Base-by-base conservation (phyloP, 768 basidiomycete species). In the Psilocybe sp. region DNA sequence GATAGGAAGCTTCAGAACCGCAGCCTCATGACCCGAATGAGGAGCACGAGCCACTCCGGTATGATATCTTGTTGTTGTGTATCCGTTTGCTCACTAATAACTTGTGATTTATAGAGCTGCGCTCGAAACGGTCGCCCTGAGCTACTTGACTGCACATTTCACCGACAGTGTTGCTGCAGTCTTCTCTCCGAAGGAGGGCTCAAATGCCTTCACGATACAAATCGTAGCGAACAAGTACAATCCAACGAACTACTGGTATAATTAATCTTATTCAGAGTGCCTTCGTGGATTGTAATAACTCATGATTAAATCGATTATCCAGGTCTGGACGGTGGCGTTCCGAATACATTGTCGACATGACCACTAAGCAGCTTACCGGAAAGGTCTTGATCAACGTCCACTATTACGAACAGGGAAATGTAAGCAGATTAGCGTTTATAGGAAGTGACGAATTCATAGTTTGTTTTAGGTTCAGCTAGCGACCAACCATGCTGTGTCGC, bases 301-400 rank as follows among this genome's bases (percentile, higher is more conserved):
- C 23, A 7, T 28, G 23, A 7, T 28, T 7, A 28, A 23, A 11
- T 2, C n/a, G 9, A 14, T 31, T n/a, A 32, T 40, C 48, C 50
- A 96, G 95, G 94, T 88, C 94, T 23, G 96, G 96, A 32, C 77
- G 94, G 64, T 98, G 96, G 96, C 81, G 95, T 35, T 94, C 93
- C 5, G 79, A 86, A 56, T 98, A 97, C 65, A 64, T 72, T 8
- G 73, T 97, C 43, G 83, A 96, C 64, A 65, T 89, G 35, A 78
- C 75, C 14, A 72, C 78, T 36, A 78, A 79, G 46, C 76, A 69
- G 51, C 74, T 97, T 5, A 66, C 69, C n/a, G 94, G 93, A 0
- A 80, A 74, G 59, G 81, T 97, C 13, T 73, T 86, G 7, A 79
- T 90, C 39, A 89, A 93, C 59, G 86, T 98, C 11, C 97, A 99